Percentiles rank a stretch among this genome's conserved stretches.
Evolutionary conservation across 1,139 yeast genomes (phyloP).

Genomic region (Scheffersomyces illinoinensis): DNA sequence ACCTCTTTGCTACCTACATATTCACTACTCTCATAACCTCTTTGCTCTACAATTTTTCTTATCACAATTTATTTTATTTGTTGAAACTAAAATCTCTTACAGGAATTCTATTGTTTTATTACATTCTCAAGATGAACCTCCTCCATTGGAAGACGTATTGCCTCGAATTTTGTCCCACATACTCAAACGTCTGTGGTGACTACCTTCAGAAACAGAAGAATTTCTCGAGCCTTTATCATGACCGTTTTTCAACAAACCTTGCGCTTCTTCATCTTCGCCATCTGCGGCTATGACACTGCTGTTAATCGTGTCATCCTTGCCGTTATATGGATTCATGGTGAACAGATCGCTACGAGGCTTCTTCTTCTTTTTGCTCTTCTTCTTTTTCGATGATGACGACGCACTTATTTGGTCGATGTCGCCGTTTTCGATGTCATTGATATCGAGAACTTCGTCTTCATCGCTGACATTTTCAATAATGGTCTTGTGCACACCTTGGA

Average conservation of each 20-base stretch:
- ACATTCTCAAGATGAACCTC: neutral
- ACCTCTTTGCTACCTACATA: too few species aligned
- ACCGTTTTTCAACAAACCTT: constrained; percentile 1
- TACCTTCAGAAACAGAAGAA: constrained; percentile 1
- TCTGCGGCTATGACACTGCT: neutral
- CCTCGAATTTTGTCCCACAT: constrained; percentile 9
- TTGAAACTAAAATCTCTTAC: neutral
- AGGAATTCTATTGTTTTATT: neutral
- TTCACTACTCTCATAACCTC: neutral
- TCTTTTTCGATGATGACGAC: constrained; percentile 1
- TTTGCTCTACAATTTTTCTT: neutral
- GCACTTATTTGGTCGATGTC: constrained; percentile 2
- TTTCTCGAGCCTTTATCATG: neutral
- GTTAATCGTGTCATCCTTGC: neutral
- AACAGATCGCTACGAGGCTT: constrained; percentile 15
- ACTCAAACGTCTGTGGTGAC: constrained; percentile 3
- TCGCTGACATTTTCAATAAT: constrained; percentile 68
- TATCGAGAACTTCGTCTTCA: constrained; percentile 23
- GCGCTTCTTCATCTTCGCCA: constrained; percentile 1
- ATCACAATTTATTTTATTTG: neutral
- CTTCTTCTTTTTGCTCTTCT: constrained; percentile 8
- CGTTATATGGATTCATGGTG: constrained; percentile 10
- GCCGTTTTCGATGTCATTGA: constrained; percentile 3
- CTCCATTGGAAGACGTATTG: neutral
- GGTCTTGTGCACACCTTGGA: constrained; percentile 83